Evolutionary conservation across 768 basidiomycete species (phyloP), one percentile per base, ranked within the genome.

Genomic region (Naganishia vishniacii): DNA sequence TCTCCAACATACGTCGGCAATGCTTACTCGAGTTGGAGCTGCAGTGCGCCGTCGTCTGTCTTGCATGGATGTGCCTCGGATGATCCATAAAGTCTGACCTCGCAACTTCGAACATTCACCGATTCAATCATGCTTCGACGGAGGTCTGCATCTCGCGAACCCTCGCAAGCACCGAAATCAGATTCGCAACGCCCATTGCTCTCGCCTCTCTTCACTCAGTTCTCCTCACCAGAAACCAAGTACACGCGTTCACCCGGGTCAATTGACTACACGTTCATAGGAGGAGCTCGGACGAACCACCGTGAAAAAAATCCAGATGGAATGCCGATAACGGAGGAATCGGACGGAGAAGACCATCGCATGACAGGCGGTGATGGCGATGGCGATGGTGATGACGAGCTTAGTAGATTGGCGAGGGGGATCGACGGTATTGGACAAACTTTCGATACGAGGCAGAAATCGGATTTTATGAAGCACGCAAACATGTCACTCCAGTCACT

Each of bases 391-490:
- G n/a, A n/a, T n/a, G n/a, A 56, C 18, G 11, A 56, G n/a, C 53
- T 56, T 23, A 20, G 20, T 3, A 20, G 26, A 23, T 13, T 56
- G 8, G 53, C 53, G 7, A 56, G 11, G 31, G 53, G 53, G 0
- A 25, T 56, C 18, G 53, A 37, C 4, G 53, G 53, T n/a, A 25
- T 40, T 23, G 53, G 31, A 20, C 18, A 40, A 13, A 20, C 34
- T 11, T 12, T 37, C 20, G 53, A 56, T 25, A 34, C 37, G 26
- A 56, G 37, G 20, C 37, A 56, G 23, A n/a, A 41, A 13, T 56
- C 53, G 31, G 53, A 56, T 20, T 56, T 56, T 26, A 56, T 56
- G 53, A 34, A 56, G 15, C 53, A 56, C 31, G 53, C 53, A 9
- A 56, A 56, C 37, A 23, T 18, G 23, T 56, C 53, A 4, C 53